Percentiles rank a stretch among this genome's conserved stretches.
Evolutionary conservation across 2,329 filamentous ascomycete species (phyloP).

Genomic region (Fusarium chlamydosporum): DNA sequence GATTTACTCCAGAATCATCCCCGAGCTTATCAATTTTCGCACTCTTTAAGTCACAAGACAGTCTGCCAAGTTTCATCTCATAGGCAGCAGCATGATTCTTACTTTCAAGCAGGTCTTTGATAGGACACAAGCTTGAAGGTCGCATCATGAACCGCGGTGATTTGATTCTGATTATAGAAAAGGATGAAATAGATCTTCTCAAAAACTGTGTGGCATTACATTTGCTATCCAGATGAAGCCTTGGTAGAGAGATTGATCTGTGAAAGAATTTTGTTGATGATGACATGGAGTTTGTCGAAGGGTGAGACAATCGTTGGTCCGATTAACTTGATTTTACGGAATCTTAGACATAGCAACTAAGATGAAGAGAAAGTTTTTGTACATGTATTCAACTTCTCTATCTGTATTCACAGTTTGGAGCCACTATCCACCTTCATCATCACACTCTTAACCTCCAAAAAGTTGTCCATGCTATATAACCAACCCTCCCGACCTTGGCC

Average conservation of each 20-base stretch:
- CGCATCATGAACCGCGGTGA: conserved; percentile 44
- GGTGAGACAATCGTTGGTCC: conserved; percentile 43
- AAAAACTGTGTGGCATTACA: conserved; percentile 43
- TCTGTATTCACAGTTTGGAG: conserved; percentile 20
- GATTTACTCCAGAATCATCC: no score
- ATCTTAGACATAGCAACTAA: no score
- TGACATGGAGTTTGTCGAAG: conserved; percentile 40
- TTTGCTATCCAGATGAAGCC: conserved; percentile 52
- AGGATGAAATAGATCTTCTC: conserved; percentile 42
- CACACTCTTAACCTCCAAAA: conserved; percentile 43
- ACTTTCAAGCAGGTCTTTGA: no score
- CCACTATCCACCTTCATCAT: conserved; percentile 40
- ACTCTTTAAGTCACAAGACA: no score
- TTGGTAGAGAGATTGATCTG: conserved; percentile 50
- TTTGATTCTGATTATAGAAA: conserved; percentile 51
- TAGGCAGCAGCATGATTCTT: no score
- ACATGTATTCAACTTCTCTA: not conserved
- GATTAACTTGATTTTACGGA: no score
- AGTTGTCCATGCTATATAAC: conserved; percentile 41
- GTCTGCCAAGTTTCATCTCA: no score
- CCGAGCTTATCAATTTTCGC: no score
- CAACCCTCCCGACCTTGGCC: conserved; percentile 35
- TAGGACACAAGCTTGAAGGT: conserved; percentile 27
- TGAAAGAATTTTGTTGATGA: conserved; percentile 53
- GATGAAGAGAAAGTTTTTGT: no score